Evolutionary conservation across 2,329 filamentous ascomycete species (phyloP), one percentile per base, ranked within the genome.

Genomic region (Calonectria ilicicola): DNA sequence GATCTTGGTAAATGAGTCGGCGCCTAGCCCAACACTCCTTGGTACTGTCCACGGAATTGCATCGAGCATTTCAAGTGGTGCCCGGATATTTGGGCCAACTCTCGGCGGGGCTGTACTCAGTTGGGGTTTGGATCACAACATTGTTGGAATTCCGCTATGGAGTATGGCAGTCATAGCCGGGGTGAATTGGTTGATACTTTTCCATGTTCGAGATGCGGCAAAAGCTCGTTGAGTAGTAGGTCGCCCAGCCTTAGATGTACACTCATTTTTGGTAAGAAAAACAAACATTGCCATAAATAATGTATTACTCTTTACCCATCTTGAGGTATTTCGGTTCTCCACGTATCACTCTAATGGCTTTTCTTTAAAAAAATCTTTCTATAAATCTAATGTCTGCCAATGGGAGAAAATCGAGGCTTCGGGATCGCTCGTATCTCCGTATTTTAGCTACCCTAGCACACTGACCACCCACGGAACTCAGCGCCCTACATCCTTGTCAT

Each of bases 21-120:
- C 78, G 2, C 77, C 79, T 5, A 73, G 68, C 26, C 78, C 74
- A 5, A 69, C 63, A 7, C 49, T 76, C 15, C 73, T 80, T 15
- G 76, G 77, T 2, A 80, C 77, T 3, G 70, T 80, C 5, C 77
- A 80, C 23, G 78, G 79, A 6, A n/a, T 80, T 29, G 78, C 78
- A 10, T 74, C 72, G 23, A 80, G 77, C 58, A 77, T 75, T 1
- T 79, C 78, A 6, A 78, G 76, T 46, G 75, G 69, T 26, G 77
- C 75, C 6, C 73, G 77, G 7, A 77, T 80, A 58, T 47, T 80
- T 46, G 79, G 79, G 0, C 78, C 78, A 3, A 75, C 72, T 3
- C 29, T 74, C 1, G 78, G 78, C 12, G 77, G 77, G 2, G 12
- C 62, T 19, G 62, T 79, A 12, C 74, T 80, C 5, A 76, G 78